Base-by-base conservation (phyloP, 495 filamentous ascomycete species). In the Recurvomyces mirabilis region DNA sequence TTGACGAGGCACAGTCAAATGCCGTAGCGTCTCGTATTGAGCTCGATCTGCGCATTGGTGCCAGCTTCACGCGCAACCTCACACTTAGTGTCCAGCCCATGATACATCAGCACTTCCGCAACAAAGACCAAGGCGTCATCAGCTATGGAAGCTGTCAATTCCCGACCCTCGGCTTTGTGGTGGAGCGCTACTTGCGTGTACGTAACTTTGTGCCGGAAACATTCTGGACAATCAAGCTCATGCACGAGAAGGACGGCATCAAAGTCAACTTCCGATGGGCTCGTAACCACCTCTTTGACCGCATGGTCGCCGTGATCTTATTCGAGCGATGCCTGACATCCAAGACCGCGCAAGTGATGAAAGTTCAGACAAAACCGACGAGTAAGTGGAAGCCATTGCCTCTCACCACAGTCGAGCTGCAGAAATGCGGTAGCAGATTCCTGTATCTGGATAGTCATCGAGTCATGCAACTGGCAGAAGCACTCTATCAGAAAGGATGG, bases 131-230 rank as follows among this genome's bases (percentile, higher is more conserved):
- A 0, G 71, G 76, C 40, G 50, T 85, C 13, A 73, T 98, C 21
- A 94, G 87, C 60, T 98, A 96, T 63, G 91, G 87, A 88, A 93
- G 87, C 11, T 98, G 91, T 47, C 91, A 98, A 64, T 98, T 98
- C 57, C 91, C 91, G 11, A 96, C 93, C 0, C 67, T 98, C 11
- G 91, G 91, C 2, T 98, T 98, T 52, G 87, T 98, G 0, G 91
- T 98, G 12, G 93, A 98, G 60, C 76, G 89, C 15, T 98, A 96
- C 59, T 82, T 93, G 41, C 73, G 79, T 50, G 87, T 98, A 31
- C 75, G 82, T 47, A 94, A 93, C 54, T 98, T 98, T 58, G 79
- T 89, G 14, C 84, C 89, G 4, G 91, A 98, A 55, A 63, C 73
- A 1, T 96, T 96, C 64, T 98, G 93, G 91, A 69, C 67, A 41